phyloP scores from a whole-genome alignment of 345 rosid species.

The Alliaria petiolata region DNA sequence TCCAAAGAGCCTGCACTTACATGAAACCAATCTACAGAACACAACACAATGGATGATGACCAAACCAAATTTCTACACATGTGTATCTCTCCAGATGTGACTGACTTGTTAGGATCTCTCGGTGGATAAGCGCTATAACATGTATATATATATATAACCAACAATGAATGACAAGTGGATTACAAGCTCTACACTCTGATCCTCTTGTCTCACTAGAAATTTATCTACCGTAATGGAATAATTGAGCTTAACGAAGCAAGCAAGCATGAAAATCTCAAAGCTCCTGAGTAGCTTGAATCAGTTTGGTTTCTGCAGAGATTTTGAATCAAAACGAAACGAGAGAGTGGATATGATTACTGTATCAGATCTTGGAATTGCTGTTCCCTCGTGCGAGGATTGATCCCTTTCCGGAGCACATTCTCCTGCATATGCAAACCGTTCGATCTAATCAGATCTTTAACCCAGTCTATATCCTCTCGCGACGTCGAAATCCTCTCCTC shows the following conservation, averaged over 20 bases:
- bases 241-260: no score
- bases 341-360: conserved; percentile 39
- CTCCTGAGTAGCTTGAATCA: background rate
- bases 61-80: background rate
- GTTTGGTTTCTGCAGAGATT: background rate
- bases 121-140: background rate
- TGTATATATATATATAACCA: background rate
- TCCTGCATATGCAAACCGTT: conserved; percentile 87
- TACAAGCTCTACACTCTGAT: background rate
- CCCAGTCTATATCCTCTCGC: conserved; percentile 72
- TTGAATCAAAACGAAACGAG: background rate
- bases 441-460: conserved; percentile 64
- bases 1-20: background rate
- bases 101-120: background rate
- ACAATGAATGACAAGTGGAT: background rate
- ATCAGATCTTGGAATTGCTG: conserved; percentile 76
- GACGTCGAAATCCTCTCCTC: conserved; percentile 42
- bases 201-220: background rate
- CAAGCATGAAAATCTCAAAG: background rate
- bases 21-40: background rate
- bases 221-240: no score
- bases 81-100: background rate
- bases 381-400: conserved; percentile 86
- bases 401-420: conserved; percentile 83
- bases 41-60: background rate